Evolutionary conservation across 352 stramenopile genomes (phyloP).

Genomic region (Globisporangium nagaii): DNA sequence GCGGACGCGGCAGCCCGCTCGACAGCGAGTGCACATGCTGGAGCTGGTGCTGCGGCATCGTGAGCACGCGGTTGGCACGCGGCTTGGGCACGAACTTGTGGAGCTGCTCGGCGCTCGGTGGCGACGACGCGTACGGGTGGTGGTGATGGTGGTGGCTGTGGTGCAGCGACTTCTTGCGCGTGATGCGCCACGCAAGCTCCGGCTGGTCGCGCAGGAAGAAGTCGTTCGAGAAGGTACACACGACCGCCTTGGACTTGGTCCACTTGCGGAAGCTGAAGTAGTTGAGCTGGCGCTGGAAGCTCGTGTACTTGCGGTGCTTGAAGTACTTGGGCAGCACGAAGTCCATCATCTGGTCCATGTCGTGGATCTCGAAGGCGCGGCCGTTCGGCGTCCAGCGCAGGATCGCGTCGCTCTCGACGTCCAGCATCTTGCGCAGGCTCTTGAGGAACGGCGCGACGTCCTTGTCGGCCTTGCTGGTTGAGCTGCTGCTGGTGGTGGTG

Average conservation of each 20-base stretch:
- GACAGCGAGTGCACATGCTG: neutral
- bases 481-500: neutral
- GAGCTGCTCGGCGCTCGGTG: neutral
- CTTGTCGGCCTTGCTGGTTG: slow-evolving; percentile 13
- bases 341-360: slow-evolving; percentile 78
- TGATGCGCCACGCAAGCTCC: slow-evolving; percentile 58
- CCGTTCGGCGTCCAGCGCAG: slow-evolving; percentile 63
- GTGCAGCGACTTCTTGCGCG: slow-evolving; percentile 56
- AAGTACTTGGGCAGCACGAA: slow-evolving; percentile 91
- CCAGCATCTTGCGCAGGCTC: slow-evolving; percentile 57
- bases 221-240: slow-evolving; percentile 77
- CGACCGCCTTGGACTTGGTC: slow-evolving; percentile 76
- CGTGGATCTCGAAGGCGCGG: slow-evolving; percentile 66
- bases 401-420: slow-evolving; percentile 44
- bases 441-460: slow-evolving; percentile 67
- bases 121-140: neutral
- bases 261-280: slow-evolving; percentile 93
- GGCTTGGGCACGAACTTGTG: slow-evolving; percentile 3
- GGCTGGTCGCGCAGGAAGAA: slow-evolving; percentile 66
- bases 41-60: neutral
- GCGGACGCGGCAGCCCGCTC: neutral
- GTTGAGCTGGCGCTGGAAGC: slow-evolving; percentile 92
- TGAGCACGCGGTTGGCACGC: neutral
- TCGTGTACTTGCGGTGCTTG: slow-evolving; percentile 93
- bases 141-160: slow-evolving; percentile 15